These are phyloP conservation scores for Ganoderma resinaceum DNA, from an alignment of 1,284 basidiomycete species.

Conservation along the genomic window DNA sequence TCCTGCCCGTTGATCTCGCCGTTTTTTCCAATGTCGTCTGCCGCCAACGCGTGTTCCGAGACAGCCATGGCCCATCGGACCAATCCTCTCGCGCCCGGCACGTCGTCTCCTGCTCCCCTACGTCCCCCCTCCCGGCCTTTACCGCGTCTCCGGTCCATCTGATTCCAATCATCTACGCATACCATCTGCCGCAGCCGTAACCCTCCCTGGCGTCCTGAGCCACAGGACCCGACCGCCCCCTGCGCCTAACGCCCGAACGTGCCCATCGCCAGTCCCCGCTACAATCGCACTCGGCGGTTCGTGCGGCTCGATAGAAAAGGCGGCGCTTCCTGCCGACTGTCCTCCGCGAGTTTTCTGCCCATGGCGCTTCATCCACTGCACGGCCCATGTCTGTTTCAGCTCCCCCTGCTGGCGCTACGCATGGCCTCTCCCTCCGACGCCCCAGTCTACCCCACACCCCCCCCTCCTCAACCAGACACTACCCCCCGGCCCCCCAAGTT, in stretches of 20 bases:
- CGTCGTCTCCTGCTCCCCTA: conserved; percentile 23
- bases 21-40: conserved; percentile 11
- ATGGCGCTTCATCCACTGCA: conserved; percentile 29
- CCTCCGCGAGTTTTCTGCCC: conserved; percentile 5
- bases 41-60: conserved; percentile 24
- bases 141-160: conserved; percentile 21
- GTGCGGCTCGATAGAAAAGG: conserved; percentile 24
- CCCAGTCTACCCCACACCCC: conserved; percentile 17
- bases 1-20: conserved; percentile 26
- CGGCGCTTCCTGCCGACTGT: conserved; percentile 19
- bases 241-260: conserved; percentile 9
- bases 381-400: conserved; percentile 27
- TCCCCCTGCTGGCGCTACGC: conserved; percentile 22
- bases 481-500: conserved; percentile 9
- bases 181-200: conserved; percentile 20
- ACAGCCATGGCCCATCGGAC: conserved; percentile 22
- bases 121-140: conserved; percentile 22
- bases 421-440: conserved; percentile 28
- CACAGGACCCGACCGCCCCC: conserved; percentile 18
- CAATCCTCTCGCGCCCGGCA: conserved; percentile 15
- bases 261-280: conserved; percentile 1
- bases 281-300: conserved; percentile 20
- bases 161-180: conserved; percentile 25
- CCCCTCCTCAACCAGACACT: conserved; percentile 7
- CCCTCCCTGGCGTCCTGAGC: conserved; percentile 21